A percentile compares a stretch with the other conserved stretches of the same genome.
These are phyloP conservation scores for Claviceps africana DNA, from an alignment of 2,329 filamentous ascomycete species.

Conservation along the genomic window DNA sequence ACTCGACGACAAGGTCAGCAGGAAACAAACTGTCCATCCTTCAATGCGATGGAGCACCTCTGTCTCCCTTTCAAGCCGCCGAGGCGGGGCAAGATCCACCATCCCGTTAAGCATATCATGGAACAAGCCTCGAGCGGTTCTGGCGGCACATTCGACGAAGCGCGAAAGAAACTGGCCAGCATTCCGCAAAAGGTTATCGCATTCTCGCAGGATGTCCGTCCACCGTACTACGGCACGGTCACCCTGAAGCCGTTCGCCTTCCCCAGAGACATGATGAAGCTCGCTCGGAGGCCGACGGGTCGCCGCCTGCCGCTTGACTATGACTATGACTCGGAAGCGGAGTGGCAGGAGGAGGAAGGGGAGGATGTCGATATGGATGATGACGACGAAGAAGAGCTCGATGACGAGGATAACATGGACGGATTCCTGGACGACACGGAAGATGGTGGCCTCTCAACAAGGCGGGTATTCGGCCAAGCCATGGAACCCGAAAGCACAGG, in stretches of 20 bases:
- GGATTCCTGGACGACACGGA: constrained; percentile 84
- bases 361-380: constrained; percentile 57
- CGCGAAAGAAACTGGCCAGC: constrained; percentile 28
- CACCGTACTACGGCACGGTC: constrained; percentile 59
- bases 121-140: constrained; percentile 30
- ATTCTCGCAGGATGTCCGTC: constrained; percentile 52
- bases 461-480: constrained; percentile 49
- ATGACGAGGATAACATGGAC: constrained; percentile 74
- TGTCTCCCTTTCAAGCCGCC: constrained; percentile 25
- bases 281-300: constrained; percentile 40
- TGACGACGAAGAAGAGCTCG: constrained; percentile 51
- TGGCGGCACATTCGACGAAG: constrained; percentile 21
- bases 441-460: constrained; percentile 37
- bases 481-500: constrained; percentile 68
- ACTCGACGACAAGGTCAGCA: constrained; percentile 30
- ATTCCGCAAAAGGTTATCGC: constrained; percentile 50
- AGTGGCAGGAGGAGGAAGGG: constrained; percentile 67
- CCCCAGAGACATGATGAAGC: constrained; percentile 30
- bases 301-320: constrained; percentile 55
- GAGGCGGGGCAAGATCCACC: constrained; percentile 32
- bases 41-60: constrained; percentile 33
- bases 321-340: constrained; percentile 74
- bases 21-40: constrained; percentile 20
- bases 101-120: constrained; percentile 48
- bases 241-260: constrained; percentile 42